Evolutionary conservation across 257 asterid genomes (phyloP).

Genomic region (Scutellaria galericulata): DNA sequence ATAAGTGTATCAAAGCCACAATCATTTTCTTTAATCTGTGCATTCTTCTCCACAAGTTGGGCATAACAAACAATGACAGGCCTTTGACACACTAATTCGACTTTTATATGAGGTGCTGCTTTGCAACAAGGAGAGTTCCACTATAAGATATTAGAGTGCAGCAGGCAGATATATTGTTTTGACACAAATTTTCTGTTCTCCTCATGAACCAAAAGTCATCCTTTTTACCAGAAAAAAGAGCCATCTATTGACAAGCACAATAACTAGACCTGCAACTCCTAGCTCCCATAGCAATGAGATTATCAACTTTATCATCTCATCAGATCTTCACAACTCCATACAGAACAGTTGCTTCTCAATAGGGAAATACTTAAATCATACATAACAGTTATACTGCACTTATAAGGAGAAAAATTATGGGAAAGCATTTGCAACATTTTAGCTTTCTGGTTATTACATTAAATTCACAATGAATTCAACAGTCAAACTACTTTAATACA

Average conservation of each 20-base stretch:
- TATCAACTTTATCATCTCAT: constrained; percentile 13
- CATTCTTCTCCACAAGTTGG: too few relatives aligned
- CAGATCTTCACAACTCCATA: background rate
- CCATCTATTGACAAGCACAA: background rate
- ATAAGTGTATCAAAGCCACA: background rate
- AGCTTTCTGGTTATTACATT: background rate
- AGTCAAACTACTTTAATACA: background rate
- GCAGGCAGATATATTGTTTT: background rate
- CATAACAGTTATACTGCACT: background rate
- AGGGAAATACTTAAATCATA: constrained; percentile 7
- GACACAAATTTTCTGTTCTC: background rate
- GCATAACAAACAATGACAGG: too few relatives aligned
- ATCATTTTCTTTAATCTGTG: too few relatives aligned
- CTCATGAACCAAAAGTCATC: background rate
- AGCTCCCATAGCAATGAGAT: background rate
- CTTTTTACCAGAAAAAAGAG: background rate
- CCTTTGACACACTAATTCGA: too few relatives aligned
- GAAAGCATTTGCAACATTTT: background rate
- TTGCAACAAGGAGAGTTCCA: too few relatives aligned
- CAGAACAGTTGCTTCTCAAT: background rate
- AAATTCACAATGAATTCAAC: background rate
- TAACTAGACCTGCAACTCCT: constrained; percentile 6
- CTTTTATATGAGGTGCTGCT: too few relatives aligned
- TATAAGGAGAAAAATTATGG: constrained; percentile 17
- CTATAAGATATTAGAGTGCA: constrained; percentile 9